Evolutionary conservation across 176 grass and related monocot species (phyloP).

Genomic region (Hsuehochloa calcarea): DNA sequence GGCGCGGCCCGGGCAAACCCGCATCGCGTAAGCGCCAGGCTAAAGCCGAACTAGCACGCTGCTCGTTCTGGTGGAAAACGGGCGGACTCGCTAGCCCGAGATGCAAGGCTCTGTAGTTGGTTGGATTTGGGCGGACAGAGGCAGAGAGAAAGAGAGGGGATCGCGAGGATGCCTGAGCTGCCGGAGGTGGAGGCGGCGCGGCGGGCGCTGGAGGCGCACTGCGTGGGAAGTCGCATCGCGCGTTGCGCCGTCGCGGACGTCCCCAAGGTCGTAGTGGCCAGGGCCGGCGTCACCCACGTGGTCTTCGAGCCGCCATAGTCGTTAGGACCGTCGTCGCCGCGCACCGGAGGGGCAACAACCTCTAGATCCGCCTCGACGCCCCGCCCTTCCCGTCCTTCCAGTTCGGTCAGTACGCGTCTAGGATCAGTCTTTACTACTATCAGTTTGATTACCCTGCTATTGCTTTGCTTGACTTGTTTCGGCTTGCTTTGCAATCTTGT

Average conservation of each 20-base stretch:
- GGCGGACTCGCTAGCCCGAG: background rate
- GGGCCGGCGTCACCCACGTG: conserved; percentile 23
- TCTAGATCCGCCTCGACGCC: conserved; percentile 81
- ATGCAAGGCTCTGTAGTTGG: background rate
- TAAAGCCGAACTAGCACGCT: background rate
- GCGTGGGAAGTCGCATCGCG: conserved; percentile 64
- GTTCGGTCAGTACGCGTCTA: conserved; percentile 55
- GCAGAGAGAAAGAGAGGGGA: background rate
- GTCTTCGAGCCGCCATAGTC: conserved; percentile 56
- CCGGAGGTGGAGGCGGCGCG: conserved; percentile 89
- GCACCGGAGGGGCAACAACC: conserved; percentile 76
- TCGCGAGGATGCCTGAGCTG: conserved; percentile 65
- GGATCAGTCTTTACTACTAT: too few relatives aligned
- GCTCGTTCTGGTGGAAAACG: background rate
- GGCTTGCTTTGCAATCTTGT: background rate
- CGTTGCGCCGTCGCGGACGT: conserved; percentile 66
- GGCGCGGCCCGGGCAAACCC: too few relatives aligned
- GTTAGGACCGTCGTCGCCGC: conserved; percentile 66
- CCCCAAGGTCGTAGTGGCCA: conserved; percentile 51
- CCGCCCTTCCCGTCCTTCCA: conserved; percentile 93
- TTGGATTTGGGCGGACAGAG: background rate
- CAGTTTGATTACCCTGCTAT: background rate
- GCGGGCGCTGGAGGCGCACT: conserved; percentile 74
- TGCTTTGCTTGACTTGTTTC: background rate
- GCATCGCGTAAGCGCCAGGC: too few relatives aligned